Evolutionary conservation across 805 yeast genomes (phyloP), one percentile per base, ranked within the genome.

Genomic region (Candida maltosa): DNA sequence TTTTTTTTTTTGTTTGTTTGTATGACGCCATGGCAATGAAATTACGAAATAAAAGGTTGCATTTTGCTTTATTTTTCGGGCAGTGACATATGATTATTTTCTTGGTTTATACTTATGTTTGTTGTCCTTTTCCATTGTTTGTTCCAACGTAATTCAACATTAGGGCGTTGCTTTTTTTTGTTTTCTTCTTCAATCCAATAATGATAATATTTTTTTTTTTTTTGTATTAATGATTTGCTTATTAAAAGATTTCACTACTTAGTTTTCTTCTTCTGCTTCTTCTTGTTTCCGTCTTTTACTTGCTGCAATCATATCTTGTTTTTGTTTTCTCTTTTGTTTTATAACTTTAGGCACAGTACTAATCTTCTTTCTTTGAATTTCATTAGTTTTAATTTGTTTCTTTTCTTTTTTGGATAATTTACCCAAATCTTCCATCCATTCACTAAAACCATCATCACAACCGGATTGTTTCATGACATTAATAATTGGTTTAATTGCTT

Each of bases 401-500:
- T 83, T 83, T 32, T 82, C 82, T 31, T 69, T 73, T 50, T 77
- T 76, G 9, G 78, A 60, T 38, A 87, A 61, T 54, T 85, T 85
- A 11, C 79, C 69, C 54, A 85, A 58, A 39, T 77, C 73, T 26
- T 78, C 75, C 83, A 93, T 77, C 98, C 98, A 93, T 20, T 68
- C 77, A 23, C 85, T 80, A 35, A 82, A 76, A 3, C 77, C 78
- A 19, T 54, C 58, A 26, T 69, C 68, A 34, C 79, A 71, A 2
- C 95, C 96, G 47, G 95, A 84, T 59, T 89, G 95, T 50, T 84
- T 85, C 96, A 93, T 91, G 11, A 93, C 97, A 53, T 89, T 93
- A 19, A 91, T 76, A 28, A 93, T 85, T 7, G 93, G 84, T 54
- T 85, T 84, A 29, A 93, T 73, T 2, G 84, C 77, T 38, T 74